phyloP scores from a whole-genome alignment of 495 filamentous ascomycete species.

The Aspergillus sclerotioniger region DNA sequence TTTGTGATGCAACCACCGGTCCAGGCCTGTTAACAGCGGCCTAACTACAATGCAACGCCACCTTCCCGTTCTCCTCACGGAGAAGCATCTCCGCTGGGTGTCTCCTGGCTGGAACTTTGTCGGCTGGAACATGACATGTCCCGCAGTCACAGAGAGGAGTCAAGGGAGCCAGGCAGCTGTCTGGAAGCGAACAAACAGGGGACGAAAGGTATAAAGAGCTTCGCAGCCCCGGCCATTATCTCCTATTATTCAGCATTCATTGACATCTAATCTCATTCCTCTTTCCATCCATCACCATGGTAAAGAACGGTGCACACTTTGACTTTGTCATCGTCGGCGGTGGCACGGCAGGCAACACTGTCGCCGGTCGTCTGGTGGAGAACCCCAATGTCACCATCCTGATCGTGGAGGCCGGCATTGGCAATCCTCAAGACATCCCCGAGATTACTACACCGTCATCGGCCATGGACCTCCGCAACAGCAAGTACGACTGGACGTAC shows the following conservation, averaged over 20 bases:
- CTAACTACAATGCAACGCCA: too few relatives aligned
- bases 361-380: constrained; percentile 59
- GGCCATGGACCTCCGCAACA: constrained; percentile 43
- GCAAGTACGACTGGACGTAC: constrained; percentile 59
- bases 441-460: constrained; percentile 45
- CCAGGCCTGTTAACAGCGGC: too few relatives aligned
- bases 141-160: too few relatives aligned
- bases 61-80: too few relatives aligned
- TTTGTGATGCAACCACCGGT: too few relatives aligned
- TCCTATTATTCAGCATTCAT: background rate
- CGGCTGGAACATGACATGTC: too few relatives aligned
- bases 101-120: too few relatives aligned
- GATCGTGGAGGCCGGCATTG: constrained; percentile 52
- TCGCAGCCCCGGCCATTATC: too few relatives aligned
- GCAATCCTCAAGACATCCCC: constrained; percentile 37
- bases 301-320: constrained; percentile 28
- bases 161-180: too few relatives aligned
- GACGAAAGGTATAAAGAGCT: too few relatives aligned
- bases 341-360: constrained; percentile 56
- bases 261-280: background rate
- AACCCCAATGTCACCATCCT: constrained; percentile 51
- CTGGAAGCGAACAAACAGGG: too few relatives aligned
- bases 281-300: background rate
- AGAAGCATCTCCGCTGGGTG: too few relatives aligned
- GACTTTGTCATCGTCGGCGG: constrained; percentile 49